Evolutionary conservation across 176 grass and related monocot species (phyloP), one percentile per base, ranked within the genome.

Genomic region (Neostapfia colusana): DNA sequence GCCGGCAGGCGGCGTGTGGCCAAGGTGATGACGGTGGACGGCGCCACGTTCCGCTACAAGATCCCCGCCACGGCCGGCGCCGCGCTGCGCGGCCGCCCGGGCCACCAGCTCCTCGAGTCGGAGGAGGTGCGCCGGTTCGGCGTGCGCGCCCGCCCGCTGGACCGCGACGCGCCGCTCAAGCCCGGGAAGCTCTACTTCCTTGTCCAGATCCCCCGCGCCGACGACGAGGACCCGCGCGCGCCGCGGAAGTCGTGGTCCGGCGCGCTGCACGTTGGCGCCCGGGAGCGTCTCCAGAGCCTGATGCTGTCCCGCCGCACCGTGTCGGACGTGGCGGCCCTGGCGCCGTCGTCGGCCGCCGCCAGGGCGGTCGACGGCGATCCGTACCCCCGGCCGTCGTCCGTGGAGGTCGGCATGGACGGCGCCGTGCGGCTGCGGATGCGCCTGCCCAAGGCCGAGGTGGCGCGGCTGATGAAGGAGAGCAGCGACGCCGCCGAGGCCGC

Each of bases 1-100:
- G 67, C 79, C 1, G 81, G 87, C 12, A 85, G 53, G 74, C 82
- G 86, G 61, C 89, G 89, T 8, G 85, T 50, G 56, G 87, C 84
- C 1, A 99, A 99, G 92, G 92, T 99, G 85, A 99, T 99, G 96
- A 99, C 85, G 74, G 80, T 99, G 73, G 96, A 99, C 80, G 96
- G 96, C 69, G 81, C 92, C 8, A 95, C 96, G 36, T 82, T 78
- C 69, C 83, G 81, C 16, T 76, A 90, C 82, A 99, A 89, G 86
- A 45, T 81, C 7, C 89, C 92, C 4, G 65, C 80, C 3, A 18
- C 75, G 69, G 96, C 87, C 3, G 46, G 63, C 4, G 67, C 68
- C 1, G 89, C 83, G 46, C 81, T 99, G 24, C 87, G 89, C 1
- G 85, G 89, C 5, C 96, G 95, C 80, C 96, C 89, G 24, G 92